Percentiles rank a stretch among this genome's conserved stretches.
These are phyloP conservation scores for Mycogone perniciosa DNA, from an alignment of 2,329 filamentous ascomycete genomes.

Conservation along the genomic window DNA sequence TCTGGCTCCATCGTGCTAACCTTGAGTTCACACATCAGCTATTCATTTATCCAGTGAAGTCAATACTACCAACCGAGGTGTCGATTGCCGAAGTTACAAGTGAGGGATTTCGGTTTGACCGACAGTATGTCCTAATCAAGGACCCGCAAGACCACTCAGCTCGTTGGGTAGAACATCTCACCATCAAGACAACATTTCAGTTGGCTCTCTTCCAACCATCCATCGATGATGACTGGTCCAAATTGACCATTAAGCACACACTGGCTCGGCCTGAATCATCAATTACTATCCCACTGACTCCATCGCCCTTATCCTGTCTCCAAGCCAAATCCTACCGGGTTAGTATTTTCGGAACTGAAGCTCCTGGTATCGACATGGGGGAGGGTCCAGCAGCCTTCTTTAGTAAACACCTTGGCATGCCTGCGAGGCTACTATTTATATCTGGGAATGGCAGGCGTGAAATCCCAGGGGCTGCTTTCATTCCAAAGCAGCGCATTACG, in stretches of 20 bases:
- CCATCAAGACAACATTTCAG: conserved; percentile 14
- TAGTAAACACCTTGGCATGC: conserved; percentile 16
- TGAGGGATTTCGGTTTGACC: conserved; percentile 17
- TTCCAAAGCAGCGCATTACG: conserved; percentile 9
- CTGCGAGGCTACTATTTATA: conserved; percentile 13
- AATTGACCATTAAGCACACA: conserved; percentile 14
- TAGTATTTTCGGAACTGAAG: conserved; percentile 17
- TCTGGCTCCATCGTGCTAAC: background rate
- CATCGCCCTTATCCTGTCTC: conserved; percentile 13
- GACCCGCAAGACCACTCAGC: conserved; percentile 6
- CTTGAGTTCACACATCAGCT: conserved; percentile 9
- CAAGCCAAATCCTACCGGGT: conserved; percentile 13
- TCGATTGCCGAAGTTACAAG: conserved; percentile 16
- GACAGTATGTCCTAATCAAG: conserved; percentile 16
- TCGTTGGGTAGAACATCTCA: conserved; percentile 15
- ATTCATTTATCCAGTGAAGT: conserved; percentile 18
- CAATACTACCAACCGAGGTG: conserved; percentile 16
- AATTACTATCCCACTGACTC: conserved; percentile 16
- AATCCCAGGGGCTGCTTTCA: conserved; percentile 15
- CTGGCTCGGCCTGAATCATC: conserved; percentile 10
- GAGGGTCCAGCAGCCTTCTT: conserved; percentile 15
- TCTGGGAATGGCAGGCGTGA: conserved; percentile 12
- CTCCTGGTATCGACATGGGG: conserved; percentile 15
- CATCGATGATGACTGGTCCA: conserved; percentile 17
- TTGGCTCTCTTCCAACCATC: conserved; percentile 16